Conservation (phyloP, 345 rosid species). For the Eucalyptus curtisii region DNA sequence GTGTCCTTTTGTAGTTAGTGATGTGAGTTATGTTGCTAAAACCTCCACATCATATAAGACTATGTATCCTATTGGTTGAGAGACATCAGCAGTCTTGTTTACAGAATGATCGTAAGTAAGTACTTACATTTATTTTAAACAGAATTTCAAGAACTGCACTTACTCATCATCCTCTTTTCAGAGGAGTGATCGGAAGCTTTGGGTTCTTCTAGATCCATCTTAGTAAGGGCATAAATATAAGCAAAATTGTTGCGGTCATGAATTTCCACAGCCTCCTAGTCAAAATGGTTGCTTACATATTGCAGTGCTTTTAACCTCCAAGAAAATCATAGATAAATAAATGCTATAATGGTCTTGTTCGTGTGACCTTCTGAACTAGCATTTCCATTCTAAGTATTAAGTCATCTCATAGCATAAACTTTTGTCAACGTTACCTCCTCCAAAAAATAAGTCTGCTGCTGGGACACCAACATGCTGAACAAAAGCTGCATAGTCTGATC, state of each 20-base stretch:
- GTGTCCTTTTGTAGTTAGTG: not conserved
- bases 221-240: not conserved
- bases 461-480: constrained; percentile 77
- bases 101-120: not conserved
- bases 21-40: not conserved
- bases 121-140: not conserved
- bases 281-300: not conserved
- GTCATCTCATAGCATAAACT: not conserved
- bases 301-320: not conserved
- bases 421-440: constrained; percentile 26
- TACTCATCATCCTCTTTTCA: not conserved
- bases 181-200: not conserved
- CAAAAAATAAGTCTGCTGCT: constrained; percentile 43
- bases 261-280: not conserved
- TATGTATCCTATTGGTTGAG: not conserved
- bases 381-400: not conserved
- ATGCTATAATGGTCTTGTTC: not conserved
- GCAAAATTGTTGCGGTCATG: not conserved
- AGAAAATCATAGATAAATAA: not conserved
- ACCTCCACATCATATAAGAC: not conserved
- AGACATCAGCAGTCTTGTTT: not conserved
- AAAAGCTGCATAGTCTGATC: constrained; percentile 73
- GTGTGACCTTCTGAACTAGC: not conserved
- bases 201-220: not conserved
- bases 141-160: not conserved